phyloP scores from a whole-genome alignment of 345 rosid genomes.

The Populus tremula region DNA sequence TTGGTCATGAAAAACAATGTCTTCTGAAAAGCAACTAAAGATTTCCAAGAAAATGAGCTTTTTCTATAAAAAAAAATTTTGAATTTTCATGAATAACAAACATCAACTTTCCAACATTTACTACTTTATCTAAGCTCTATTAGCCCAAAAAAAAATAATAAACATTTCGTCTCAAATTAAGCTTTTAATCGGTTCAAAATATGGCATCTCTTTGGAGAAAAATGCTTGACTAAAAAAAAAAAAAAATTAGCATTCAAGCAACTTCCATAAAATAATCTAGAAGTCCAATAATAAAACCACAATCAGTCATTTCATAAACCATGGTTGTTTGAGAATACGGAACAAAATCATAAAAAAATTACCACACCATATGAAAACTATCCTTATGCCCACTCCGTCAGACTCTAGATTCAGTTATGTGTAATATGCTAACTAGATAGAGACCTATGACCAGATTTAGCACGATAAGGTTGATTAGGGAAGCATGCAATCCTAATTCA shows the following conservation, averaged over 20 bases:
- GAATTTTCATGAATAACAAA: background rate
- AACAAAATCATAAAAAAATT: background rate
- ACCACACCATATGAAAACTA: background rate
- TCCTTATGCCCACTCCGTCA: background rate
- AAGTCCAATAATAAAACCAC: background rate
- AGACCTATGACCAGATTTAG: background rate
- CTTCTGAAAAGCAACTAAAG: background rate
- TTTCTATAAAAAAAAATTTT: background rate
- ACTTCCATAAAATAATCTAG: background rate
- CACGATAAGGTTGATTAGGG: background rate
- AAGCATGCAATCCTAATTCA: background rate
- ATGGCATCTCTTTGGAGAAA: background rate
- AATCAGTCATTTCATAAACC: background rate
- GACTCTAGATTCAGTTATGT: background rate
- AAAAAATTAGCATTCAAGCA: background rate
- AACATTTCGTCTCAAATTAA: too few species aligned
- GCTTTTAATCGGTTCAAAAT: background rate
- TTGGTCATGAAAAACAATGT: background rate
- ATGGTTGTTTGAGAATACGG: background rate
- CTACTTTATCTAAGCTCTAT: background rate
- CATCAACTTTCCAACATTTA: background rate
- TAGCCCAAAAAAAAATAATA: background rate
- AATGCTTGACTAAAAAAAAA: background rate
- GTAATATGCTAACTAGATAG: background rate
- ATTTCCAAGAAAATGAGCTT: background rate